Evolutionary conservation across 345 rosid genomes (phyloP).

Genomic region (Brassica juncea): DNA sequence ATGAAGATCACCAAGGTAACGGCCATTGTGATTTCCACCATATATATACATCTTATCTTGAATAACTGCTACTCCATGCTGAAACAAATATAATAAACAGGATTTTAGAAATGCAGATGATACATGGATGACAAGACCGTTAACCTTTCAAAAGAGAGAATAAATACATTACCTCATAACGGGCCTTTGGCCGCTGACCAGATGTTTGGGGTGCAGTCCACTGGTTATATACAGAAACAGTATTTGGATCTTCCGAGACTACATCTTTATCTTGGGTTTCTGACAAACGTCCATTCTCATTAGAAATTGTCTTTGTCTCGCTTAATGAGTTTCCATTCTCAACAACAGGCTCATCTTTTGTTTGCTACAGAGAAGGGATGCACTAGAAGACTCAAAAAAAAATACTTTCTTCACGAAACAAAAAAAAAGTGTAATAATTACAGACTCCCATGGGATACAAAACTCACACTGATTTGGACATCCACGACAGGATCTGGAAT

Average conservation of each 20-base stretch:
- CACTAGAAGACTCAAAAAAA: neutral
- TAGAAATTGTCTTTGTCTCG: neutral
- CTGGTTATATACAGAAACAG: neutral
- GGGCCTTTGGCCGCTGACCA: neutral
- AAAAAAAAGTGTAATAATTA: neutral
- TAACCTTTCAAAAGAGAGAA: neutral
- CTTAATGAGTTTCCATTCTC: neutral
- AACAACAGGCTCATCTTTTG: neutral
- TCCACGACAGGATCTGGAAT: neutral
- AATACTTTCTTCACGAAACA: neutral
- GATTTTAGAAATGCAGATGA: neutral
- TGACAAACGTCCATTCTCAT: neutral
- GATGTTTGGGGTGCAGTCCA: neutral
- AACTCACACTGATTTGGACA: neutral
- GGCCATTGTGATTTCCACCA: constrained; percentile 1
- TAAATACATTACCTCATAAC: neutral
- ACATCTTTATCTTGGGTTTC: neutral
- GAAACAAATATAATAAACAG: neutral
- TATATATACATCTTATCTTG: constrained; percentile 1
- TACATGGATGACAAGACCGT: neutral
- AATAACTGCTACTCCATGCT: neutral
- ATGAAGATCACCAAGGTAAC: constrained; percentile 1
- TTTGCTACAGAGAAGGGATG: neutral
- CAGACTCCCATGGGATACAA: neutral
- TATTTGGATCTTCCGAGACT: neutral